Evolutionary conservation across 2,329 filamentous ascomycete species (phyloP), one percentile per base, ranked within the genome.

Genomic region (Fusarium incarnatum): DNA sequence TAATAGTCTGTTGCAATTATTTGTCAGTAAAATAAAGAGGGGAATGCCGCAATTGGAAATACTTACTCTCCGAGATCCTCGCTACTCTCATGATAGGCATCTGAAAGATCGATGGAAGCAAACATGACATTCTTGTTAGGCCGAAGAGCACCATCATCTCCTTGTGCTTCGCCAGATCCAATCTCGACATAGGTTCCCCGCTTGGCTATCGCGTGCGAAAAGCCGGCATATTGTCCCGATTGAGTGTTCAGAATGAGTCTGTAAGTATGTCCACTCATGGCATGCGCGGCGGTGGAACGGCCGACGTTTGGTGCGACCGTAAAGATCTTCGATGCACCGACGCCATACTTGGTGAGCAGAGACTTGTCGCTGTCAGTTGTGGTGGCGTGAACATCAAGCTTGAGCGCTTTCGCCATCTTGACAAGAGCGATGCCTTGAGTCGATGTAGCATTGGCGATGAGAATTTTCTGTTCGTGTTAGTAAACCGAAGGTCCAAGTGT

Each of bases 91-190:
- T 27, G 28, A 25, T 73, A 72, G 12, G 68, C 71, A 44, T 70
- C 71, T 16, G 52, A 27, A 37, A 72, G 28, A 49, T 73, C 71
- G 40, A 73, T 67, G 7, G 71, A 73, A 37, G 71, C 65, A 60
- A 73, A 72, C 55, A 73, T 65, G 45, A 73, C 46, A 44, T 73
- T 73, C 45, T 67, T 73, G 44, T 61, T 68, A 18, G 68, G 66
- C n/a, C 50, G 55, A 47, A 34, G 16, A 40, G 25, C 13, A 6
- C 12, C n/a, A 10, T 63, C 65, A 57, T 64, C 46, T 0, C 18
- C 30, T 2, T 28, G 53, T 15, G 25, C 34, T 34, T 70, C 71
- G 15, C 65, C 71, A 3, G 49, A 44, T 0, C 60, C 44, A 6
- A 73, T 60, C 50, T 72, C 70, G 15, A 72, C 47, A 5, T 72